Percentiles rank a stretch among this genome's conserved stretches.
Conservation (phyloP, 78 protist genomes). For the Cavenderia fasciculata region DNA sequence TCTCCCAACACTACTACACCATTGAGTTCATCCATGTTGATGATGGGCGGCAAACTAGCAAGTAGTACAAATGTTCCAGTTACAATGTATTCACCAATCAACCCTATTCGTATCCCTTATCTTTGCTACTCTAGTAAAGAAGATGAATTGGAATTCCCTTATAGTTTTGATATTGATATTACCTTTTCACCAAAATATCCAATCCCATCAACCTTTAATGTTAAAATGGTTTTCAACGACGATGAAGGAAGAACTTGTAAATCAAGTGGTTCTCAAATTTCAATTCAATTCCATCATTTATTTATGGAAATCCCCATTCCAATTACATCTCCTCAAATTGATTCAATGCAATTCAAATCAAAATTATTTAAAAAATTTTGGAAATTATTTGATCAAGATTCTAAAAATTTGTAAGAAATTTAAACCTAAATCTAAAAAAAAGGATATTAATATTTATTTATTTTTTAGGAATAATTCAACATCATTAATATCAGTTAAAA, state of each 20-base stretch:
- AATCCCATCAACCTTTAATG: conserved; percentile 9
- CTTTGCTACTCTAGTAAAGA: conserved; percentile 31
- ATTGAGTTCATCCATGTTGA: too few species aligned
- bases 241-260: conserved; percentile 79
- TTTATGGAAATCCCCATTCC: conserved; percentile 62
- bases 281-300: conserved; percentile 22
- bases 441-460: too few species aligned
- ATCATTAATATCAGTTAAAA: too few species aligned
- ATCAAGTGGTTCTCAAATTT: conserved; percentile 25
- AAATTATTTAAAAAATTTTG: conserved; percentile 22
- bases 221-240: conserved; percentile 59
- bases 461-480: too few species aligned
- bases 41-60: too few species aligned
- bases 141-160: conserved; percentile 34
- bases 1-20: too few species aligned
- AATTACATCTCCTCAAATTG: background rate
- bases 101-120: conserved; percentile 72
- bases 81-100: conserved; percentile 3
- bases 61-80: too few species aligned
- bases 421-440: too few species aligned
- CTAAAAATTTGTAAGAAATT: too few species aligned
- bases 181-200: conserved; percentile 59
- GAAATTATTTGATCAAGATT: too few species aligned
- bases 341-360: conserved; percentile 4
- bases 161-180: conserved; percentile 48